Evolutionary conservation across 2,329 filamentous ascomycete genomes (phyloP), one percentile per base, ranked within the genome.

Genomic region (Penicillium sclerotigenum): DNA sequence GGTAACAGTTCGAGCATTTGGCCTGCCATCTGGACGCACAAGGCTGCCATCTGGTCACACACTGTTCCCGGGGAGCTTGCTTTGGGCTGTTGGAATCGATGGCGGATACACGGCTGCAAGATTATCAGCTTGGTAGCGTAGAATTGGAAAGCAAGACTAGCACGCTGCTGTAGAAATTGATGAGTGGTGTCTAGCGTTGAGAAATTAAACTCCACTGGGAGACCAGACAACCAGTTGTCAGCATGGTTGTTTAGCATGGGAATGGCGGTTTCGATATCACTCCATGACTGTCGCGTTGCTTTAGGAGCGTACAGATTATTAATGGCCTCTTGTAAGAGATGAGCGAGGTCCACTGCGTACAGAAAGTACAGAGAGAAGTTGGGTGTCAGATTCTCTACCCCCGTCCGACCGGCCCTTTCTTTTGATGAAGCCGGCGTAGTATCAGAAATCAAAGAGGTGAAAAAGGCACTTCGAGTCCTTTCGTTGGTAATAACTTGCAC

Each of bases 111-210:
- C 28, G 76, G 77, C 41, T 77, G 75, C 41, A 74, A 67, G 26
- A 77, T 72, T 13, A 76, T 68, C 46, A 76, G 69, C 49, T 73
- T 75, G n/a, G 72, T 71, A 50, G 75, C 75, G 54, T 76, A 76
- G 60, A 73, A 79, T 49, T 67, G 66, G 58, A 79, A 75, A 5
- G 69, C 75, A 10, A 79, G 65, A 54, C 65, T 64, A 29, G 71
- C 56, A 24, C 75, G 68, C 47, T 71, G 67, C 45, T 71, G 68
- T 26, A 70, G 64, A 36, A 70, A 73, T 5, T 56, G 62, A 1
- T 61, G 60, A 10, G 62, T 54, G 38, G 61, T 62, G 45, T 71
- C 66, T 8, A 68, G 59, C 5, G 62, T 56, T n/a, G 58, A 61
- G 46, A 74, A 73, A 37, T 69, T 65, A 49, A 77, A 75, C 7